Base-by-base conservation (phyloP, 352 stramenopile species). In the Blastocystis sp. region DNA sequence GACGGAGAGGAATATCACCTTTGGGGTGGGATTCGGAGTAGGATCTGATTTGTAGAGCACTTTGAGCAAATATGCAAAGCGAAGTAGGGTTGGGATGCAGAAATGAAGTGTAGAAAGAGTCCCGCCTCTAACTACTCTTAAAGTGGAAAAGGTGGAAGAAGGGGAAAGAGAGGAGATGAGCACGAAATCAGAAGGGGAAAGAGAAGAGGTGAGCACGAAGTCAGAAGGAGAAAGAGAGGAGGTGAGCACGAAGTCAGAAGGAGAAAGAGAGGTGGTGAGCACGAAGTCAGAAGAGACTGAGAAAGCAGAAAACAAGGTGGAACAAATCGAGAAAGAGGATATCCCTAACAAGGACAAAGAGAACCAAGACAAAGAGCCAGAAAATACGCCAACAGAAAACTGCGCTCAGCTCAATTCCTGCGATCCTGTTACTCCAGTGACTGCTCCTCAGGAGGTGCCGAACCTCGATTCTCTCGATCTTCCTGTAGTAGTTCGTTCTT, bases 11-110 rank as follows among this genome's bases (percentile, higher is more conserved):
- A 84, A 69, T n/a, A 45, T 84, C 8, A 84, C 73, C 4, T 84
- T 84, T 84, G 73, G 73, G 29, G 73, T 84, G 41, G 34, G 53
- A 39, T n/a, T 54, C 7, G n/a, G 45, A 41, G 3, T 50, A 15
- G 26, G 73, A 9, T 18, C 15, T 84, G 20, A 64, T 41, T 7
- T 1, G 56, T 84, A 84, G 45, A 84, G 20, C 39, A 64, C 26
- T n/a, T 29, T 84, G 11, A 84, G 73, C 56, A 84, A 84, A 53
- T 66, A 84, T 15, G 73, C 73, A 11, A 84, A 68, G 73, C 29
- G 54, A 55, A 64, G 73, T 84, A 63, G 20, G 2, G 23, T 11
- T 26, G 41, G 6, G 5, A 11, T 15, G 45, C 11, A 0, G 7
- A 39, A 26, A 47, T 80, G 11, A 80, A 29, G 70, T 80, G 45